Base-by-base conservation (phyloP, 495 filamentous ascomycete species). In the Letharia columbiana region DNA sequence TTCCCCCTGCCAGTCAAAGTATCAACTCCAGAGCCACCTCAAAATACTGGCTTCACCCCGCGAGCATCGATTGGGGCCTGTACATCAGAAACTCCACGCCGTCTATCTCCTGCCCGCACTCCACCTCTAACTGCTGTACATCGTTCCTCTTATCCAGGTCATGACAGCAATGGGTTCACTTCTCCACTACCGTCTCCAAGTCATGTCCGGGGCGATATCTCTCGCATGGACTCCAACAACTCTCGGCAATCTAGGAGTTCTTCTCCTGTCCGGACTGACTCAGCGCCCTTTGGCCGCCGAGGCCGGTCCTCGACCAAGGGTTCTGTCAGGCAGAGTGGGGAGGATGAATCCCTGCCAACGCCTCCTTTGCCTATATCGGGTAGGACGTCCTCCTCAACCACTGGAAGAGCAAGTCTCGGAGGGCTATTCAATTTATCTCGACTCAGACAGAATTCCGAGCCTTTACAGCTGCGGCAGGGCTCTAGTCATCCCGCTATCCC, bases 221-320 rank as follows among this genome's bases (percentile, higher is more conserved):
- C 73, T 68, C 86, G 79, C 71, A 86, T 81, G 77, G 75, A 90
- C 35, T 95, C 91, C 20, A 79, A 82, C 41, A 41, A 28, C 6
- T 60, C 66, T 35, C 31, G 28, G 31, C 52, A 1, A 18, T 56
- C 52, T 6, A 12, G 52, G 11, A 35, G 52, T 35, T 56, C 52
- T 13, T 89, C 89, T n/a, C 89, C 89, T 4, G 73, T 77, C 45
- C 72, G 78, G n/a, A 73, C 75, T 78, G 73, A 75, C 77, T 81
- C 86, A 58, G 70, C 77, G 40, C 78, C 80, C 61, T 72, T 86
- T 1, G 79, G 80, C 41, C 77, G 80, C 47, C 82, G 91, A 65
- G 87, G 87, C 60, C 82, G 93, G 62, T 96, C 93, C n/a, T 93
- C 91, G 11, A 97, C 94, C 3, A 82, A 96, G 78, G 91, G 87